Conservation (phyloP, 129 eudicot genomes). For the Dittrichia graveolens region DNA sequence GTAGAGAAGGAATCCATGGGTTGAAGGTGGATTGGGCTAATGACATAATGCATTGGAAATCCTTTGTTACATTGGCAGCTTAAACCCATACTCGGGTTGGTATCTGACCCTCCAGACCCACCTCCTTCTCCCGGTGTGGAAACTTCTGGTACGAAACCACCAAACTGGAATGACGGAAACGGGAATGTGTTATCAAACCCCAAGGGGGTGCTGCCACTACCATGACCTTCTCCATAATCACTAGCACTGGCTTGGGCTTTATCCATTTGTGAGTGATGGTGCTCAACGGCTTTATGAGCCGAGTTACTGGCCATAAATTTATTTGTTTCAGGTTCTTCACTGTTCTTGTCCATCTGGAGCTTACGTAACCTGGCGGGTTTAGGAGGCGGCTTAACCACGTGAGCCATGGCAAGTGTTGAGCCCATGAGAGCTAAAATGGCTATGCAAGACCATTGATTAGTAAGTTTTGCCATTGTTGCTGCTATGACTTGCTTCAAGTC, state of each 20-base stretch:
- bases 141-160: constrained; percentile 9
- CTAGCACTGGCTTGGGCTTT: background rate
- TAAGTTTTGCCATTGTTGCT: constrained; percentile 30
- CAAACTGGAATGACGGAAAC: constrained; percentile 19
- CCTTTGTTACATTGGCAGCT: constrained; percentile 16
- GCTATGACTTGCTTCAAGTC: background rate
- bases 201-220: constrained; percentile 21
- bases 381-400: constrained; percentile 18
- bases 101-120: constrained; percentile 19
- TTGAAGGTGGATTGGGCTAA: background rate
- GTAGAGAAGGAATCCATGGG: background rate
- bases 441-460: constrained; percentile 30
- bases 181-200: constrained; percentile 17
- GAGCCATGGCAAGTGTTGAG: constrained; percentile 31
- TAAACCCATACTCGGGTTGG: constrained; percentile 6
- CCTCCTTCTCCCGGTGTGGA: constrained; percentile 23
- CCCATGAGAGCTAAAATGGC: constrained; percentile 23
- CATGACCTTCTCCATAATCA: constrained; percentile 17
- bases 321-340: constrained; percentile 14
- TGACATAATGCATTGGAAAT: constrained; percentile 13
- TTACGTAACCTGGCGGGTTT: constrained; percentile 11
- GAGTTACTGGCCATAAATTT: constrained; percentile 15
- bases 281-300: background rate
- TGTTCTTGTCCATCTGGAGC: constrained; percentile 22
- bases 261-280: background rate